Evolutionary conservation across 768 basidiomycete genomes (phyloP), one percentile per base, ranked within the genome.

Genomic region (Rossbeevera mucosa): DNA sequence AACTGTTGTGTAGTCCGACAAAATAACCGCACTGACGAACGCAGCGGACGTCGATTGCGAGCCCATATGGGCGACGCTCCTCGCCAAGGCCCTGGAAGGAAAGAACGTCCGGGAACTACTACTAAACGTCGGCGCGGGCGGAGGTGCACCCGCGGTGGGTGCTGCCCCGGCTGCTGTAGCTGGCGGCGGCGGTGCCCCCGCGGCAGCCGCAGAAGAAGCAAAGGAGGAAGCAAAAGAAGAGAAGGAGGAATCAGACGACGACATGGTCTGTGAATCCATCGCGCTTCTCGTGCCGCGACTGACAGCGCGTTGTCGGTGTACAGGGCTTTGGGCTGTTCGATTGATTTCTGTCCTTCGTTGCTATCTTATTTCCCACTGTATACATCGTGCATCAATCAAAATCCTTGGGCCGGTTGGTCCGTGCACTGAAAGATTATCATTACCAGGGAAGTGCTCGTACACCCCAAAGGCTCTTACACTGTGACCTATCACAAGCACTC

Each of bases 311-410:
- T 36, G 33, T 36, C 33, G 8, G n/a, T n/a, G 8, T 38, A 8
- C 58, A 91, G 93, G 93, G 93, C 79, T 94, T 95, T 81, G 91
- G 93, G 77, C 82, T 95, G 58, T 95, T 95, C 85, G 91, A 94
- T 76, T 94, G 79, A 80, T 73, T 61, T 63, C 56, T 61, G 50
- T 31, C 28, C 7, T 33, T 31, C 30, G 31, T 46, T 52, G 48
- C 33, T 65, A 69, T 61, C 50, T 60, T 66, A 67, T 71, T 70
- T 21, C 16, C 33, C 46, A 42, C 26, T 51, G 62, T 64, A 55
- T 57, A 54, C 53, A 61, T 51, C 52, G 58, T 53, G 54, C 62
- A 56, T 53, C 62, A 59, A 65, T 59, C 59, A 62, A 64, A 64
- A 55, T 31, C 24, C 11, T 52, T 54, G 61, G 51, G n/a, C 50